phyloP scores from a whole-genome alignment of 495 filamentous ascomycete genomes.

The Mytilinidion resinicola region DNA sequence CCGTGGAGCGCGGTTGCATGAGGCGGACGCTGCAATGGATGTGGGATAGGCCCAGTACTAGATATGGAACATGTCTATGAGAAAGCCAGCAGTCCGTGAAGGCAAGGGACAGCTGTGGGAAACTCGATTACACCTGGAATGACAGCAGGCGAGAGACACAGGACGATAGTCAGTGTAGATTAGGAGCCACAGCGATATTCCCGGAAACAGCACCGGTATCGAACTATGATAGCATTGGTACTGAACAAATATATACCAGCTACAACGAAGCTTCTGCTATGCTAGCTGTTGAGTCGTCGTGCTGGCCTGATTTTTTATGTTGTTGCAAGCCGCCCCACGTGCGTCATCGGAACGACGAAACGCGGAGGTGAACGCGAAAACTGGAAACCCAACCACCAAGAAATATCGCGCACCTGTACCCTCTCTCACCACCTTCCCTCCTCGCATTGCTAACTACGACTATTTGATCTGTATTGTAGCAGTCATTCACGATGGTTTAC shows the following conservation, averaged over 20 bases:
- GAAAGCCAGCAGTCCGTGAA: background rate
- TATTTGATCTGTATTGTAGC: background rate
- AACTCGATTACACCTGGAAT: background rate
- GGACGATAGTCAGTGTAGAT: background rate
- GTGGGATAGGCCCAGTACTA: background rate
- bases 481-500: constrained; percentile 59
- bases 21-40: background rate
- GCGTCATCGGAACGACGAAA: constrained; percentile 20
- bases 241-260: background rate
- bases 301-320: background rate
- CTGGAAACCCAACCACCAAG: background rate
- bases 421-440: background rate
- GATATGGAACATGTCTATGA: background rate
- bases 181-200: background rate
- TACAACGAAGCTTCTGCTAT: background rate
- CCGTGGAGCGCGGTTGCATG: constrained; percentile 90
- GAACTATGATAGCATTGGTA: too few relatives aligned
- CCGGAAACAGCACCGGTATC: too few relatives aligned
- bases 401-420: background rate
- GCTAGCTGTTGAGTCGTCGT: background rate
- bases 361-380: background rate
- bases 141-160: background rate
- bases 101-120: background rate
- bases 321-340: constrained; percentile 7
- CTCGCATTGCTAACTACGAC: background rate